A percentile compares a stretch with the other conserved stretches of the same genome.
phyloP scores from a whole-genome alignment of 768 basidiomycete genomes.

The Podaxis mareebaensis region DNA sequence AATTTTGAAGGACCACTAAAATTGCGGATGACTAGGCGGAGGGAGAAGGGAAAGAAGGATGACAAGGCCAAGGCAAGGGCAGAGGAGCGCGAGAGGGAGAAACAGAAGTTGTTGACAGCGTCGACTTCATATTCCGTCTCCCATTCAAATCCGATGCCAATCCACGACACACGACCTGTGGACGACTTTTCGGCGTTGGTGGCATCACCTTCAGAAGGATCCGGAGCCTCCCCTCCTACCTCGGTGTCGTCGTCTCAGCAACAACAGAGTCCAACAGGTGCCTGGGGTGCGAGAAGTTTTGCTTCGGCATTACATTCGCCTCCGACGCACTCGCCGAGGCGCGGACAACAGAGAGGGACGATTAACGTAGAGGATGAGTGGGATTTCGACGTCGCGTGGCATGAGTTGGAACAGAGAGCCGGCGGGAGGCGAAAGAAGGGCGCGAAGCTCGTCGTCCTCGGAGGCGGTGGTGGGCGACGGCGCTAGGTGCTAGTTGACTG shows the following conservation, averaged over 20 bases:
- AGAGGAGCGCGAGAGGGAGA: slow-evolving; percentile 76
- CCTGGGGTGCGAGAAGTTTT: slow-evolving; percentile 82
- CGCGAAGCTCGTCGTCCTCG: slow-evolving; percentile 70
- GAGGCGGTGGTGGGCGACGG: slow-evolving; percentile 60
- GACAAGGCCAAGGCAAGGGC: slow-evolving; percentile 79
- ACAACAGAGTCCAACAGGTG: slow-evolving; percentile 42
- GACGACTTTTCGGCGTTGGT: slow-evolving; percentile 26
- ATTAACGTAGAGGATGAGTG: slow-evolving; percentile 59
- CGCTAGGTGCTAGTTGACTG: slow-evolving; percentile 4
- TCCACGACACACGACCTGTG: slow-evolving; percentile 24
- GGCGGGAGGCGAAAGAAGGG: slow-evolving; percentile 61
- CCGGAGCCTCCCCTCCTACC: slow-evolving; percentile 11
- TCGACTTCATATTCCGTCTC: slow-evolving; percentile 16
- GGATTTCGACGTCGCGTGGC: slow-evolving; percentile 80
- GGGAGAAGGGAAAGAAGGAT: slow-evolving; percentile 84
- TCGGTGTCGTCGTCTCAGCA: slow-evolving; percentile 16
- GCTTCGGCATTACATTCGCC: slow-evolving; percentile 73
- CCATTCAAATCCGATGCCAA: slow-evolving; percentile 21
- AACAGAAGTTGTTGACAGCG: slow-evolving; percentile 33
- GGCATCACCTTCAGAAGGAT: neutral
- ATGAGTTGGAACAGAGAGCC: slow-evolving; percentile 68
- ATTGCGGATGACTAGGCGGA: slow-evolving; percentile 68
- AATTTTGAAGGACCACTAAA: slow-evolving; percentile 84
- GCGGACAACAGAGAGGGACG: slow-evolving; percentile 31
- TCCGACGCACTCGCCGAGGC: slow-evolving; percentile 27